Percentiles rank a stretch among this genome's conserved stretches.
Conservation (phyloP, 2,329 filamentous ascomycete species). For the Metarhizium sp. region DNA sequence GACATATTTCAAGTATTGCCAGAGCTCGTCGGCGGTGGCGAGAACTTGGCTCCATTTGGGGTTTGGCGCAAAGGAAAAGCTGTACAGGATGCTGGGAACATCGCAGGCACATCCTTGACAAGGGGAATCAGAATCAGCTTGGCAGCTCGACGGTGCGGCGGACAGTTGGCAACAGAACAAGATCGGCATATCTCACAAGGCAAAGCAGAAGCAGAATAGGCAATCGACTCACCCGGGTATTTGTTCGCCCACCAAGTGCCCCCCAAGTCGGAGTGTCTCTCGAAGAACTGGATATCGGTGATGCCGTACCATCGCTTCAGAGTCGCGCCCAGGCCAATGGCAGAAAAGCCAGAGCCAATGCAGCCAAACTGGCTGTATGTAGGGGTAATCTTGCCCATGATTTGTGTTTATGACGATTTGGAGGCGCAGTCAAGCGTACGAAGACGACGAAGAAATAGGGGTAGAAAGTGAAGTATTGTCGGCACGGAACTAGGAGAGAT, state of each 20-base stretch:
- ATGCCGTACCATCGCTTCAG: constrained; percentile 48
- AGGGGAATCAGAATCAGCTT: background rate
- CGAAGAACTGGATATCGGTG: constrained; percentile 51
- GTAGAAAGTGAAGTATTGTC: too few species aligned
- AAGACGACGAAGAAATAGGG: too few species aligned
- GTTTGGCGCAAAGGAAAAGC: constrained; percentile 51
- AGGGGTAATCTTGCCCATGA: background rate
- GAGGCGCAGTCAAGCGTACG: too few species aligned
- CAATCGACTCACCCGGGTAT: constrained; percentile 38
- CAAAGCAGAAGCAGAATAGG: background rate
- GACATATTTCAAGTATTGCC: constrained; percentile 43
- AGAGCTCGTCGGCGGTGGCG: constrained; percentile 45
- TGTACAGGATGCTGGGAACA: constrained; percentile 51
- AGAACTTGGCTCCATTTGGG: constrained; percentile 50
- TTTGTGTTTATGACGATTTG: background rate
- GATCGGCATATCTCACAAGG: too few species aligned
- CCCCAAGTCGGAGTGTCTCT: constrained; percentile 45
- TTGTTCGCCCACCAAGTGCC: constrained; percentile 57
- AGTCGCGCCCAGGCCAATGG: constrained; percentile 50
- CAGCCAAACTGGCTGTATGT: constrained; percentile 30
- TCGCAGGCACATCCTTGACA: constrained; percentile 39
- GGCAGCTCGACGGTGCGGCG: background rate
- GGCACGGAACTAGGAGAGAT: too few species aligned
- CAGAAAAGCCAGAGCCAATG: constrained; percentile 54
- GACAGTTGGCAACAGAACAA: background rate